Conservation (phyloP, 2,329 filamentous ascomycete species). For the Calcarisporium arbuscula region DNA sequence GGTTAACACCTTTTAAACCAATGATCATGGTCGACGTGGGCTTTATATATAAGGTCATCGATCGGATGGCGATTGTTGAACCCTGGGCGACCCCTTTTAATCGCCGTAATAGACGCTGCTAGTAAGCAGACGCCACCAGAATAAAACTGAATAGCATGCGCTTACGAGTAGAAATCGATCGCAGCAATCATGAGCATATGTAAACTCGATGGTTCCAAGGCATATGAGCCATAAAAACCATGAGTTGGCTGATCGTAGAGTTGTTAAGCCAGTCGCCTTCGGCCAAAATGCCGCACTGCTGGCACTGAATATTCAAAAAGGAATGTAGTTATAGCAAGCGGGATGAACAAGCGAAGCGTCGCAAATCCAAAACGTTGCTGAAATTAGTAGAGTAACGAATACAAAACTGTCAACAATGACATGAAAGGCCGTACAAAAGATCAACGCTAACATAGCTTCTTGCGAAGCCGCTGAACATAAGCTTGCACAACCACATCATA, state of each 20-base stretch:
- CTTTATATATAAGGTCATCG: conserved; percentile 42
- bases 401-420: conserved; percentile 41
- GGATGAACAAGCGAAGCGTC: conserved; percentile 41
- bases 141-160: conserved; percentile 33
- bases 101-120: conserved; percentile 29
- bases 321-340: too few species aligned
- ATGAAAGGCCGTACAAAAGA: conserved; percentile 42
- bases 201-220: conserved; percentile 35
- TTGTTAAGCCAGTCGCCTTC: conserved; percentile 41
- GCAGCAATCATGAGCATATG: conserved; percentile 37
- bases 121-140: conserved; percentile 31
- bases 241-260: conserved; percentile 27
- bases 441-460: conserved; percentile 27
- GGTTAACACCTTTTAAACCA: conserved; percentile 42
- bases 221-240: conserved; percentile 32
- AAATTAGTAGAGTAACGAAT: conserved; percentile 37
- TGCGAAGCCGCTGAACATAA: conserved; percentile 19
- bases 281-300: too few species aligned
- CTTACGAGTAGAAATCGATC: too few species aligned
- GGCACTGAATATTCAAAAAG: too few species aligned
- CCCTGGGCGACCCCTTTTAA: conserved; percentile 21
- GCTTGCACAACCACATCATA: conserved; percentile 29
- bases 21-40: conserved; percentile 38
- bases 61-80: conserved; percentile 37
- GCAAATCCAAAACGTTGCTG: conserved; percentile 38